Evolutionary conservation across 2,329 filamentous ascomycete species (phyloP).

Genomic region (Cercospora citrullina): DNA sequence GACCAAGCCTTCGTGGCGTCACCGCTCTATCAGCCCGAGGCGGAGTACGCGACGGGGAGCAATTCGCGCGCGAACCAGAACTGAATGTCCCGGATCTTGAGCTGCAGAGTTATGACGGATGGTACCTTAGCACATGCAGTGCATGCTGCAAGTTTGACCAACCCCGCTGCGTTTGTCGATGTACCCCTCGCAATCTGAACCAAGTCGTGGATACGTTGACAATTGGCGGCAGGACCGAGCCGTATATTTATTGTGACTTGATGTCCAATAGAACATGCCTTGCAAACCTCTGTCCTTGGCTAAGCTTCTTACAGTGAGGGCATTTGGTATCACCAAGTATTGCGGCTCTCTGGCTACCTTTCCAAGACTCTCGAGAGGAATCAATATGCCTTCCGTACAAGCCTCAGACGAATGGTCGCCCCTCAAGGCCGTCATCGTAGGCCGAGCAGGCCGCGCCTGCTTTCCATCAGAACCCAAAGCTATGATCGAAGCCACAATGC

Average conservation of each 20-base stretch:
- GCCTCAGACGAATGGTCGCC: neutral
- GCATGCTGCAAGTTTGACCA: neutral
- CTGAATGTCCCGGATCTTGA: neutral
- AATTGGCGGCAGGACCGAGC: neutral
- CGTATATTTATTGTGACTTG: neutral
- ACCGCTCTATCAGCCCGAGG: no score
- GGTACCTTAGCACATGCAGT: neutral
- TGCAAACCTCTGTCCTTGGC: neutral
- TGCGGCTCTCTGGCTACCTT: neutral
- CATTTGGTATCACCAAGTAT: neutral
- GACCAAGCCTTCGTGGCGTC: no score
- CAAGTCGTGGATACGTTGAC: neutral
- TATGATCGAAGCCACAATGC: neutral
- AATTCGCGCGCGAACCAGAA: neutral
- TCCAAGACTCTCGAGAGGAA: neutral
- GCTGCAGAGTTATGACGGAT: neutral
- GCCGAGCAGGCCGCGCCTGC: neutral
- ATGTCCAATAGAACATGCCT: neutral
- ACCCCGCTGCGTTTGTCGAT: neutral
- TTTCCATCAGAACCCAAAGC: neutral
- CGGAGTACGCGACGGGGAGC: neutral
- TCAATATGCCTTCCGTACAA: neutral
- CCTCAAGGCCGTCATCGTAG: neutral
- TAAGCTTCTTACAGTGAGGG: neutral
- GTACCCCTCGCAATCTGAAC: neutral